A percentile compares a stretch with the other conserved stretches of the same genome.
Evolutionary conservation across 2,329 filamentous ascomycete genomes (phyloP).

Genomic region (Fusarium setosum): DNA sequence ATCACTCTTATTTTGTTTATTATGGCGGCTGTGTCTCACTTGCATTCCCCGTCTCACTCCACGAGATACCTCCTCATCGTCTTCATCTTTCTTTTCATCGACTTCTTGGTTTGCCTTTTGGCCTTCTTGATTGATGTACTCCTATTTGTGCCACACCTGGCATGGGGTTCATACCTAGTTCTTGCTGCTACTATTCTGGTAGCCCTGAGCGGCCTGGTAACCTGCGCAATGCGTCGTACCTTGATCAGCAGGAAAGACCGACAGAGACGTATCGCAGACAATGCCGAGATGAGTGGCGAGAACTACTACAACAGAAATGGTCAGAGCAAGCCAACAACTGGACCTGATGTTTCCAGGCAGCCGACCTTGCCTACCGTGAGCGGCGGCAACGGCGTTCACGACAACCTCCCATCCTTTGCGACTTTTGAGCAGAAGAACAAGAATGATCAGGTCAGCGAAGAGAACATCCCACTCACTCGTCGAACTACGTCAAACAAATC

Average conservation of each 20-base stretch:
- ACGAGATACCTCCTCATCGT: slow-evolving; percentile 86
- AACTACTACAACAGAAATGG: slow-evolving; percentile 85
- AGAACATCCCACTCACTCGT: slow-evolving; percentile 76
- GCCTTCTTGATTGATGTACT: slow-evolving; percentile 95
- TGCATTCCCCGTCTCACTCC: slow-evolving; percentile 90
- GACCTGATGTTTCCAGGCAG: slow-evolving; percentile 58
- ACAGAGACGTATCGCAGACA: slow-evolving; percentile 90
- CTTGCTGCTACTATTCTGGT: slow-evolving; percentile 89
- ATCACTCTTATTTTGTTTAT: slow-evolving; percentile 87
- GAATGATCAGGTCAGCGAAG: slow-evolving; percentile 72
- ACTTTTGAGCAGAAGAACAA: slow-evolving; percentile 75
- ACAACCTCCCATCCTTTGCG: slow-evolving; percentile 67
- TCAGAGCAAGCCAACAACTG: slow-evolving; percentile 59
- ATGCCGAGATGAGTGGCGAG: slow-evolving; percentile 96
- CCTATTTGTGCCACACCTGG: slow-evolving; percentile 92
- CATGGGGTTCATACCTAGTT: slow-evolving; percentile 95
- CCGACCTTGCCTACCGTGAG: slow-evolving; percentile 69
- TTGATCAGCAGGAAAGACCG: slow-evolving; percentile 92
- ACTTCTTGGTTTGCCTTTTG: slow-evolving; percentile 83
- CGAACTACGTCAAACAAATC: slow-evolving; percentile 70
- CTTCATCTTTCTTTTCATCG: slow-evolving; percentile 87
- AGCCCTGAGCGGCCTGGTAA: slow-evolving; percentile 83
- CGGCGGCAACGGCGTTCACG: slow-evolving; percentile 62
- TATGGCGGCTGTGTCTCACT: slow-evolving; percentile 83
- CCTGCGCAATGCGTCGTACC: slow-evolving; percentile 94